Base-by-base conservation (phyloP, 139 green algal genomes). In the Chara braunii region DNA sequence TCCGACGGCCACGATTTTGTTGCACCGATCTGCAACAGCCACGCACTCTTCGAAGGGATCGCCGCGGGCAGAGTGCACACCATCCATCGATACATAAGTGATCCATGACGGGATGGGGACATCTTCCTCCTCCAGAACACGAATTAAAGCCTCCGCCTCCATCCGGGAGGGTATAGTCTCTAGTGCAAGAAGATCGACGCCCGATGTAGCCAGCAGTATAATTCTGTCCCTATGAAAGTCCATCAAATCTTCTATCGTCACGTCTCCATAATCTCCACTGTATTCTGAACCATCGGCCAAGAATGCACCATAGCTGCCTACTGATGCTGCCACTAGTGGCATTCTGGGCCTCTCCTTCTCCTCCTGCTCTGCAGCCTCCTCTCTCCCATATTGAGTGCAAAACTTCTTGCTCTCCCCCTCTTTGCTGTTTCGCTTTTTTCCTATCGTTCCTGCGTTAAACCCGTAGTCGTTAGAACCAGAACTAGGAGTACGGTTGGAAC, bases 201-300 rank as follows among this genome's bases (percentile, higher is more conserved):
- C 60, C 2, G 69, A 29, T n/a, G 28, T 23, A 18, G 31, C 44
- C 29, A 78, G 34, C 8, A 32, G 57, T 30, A 28, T 40, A 28
- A 14, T 14, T n/a, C 60, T 30, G 6, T 57, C 60, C 26, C 60
- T 18, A 31, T 78, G 69, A 50, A 72, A 78, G 18, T 56, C 69
- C 45, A 73, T 52, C 12, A 78, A 45, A 11, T 28, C 37, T 2
- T 73, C 69, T 51, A 45, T 29, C 6, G 60, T 67, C 32, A 78
- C 24, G 18, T 14, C 40, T 0, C 67, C 67, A 33, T 72, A 75
- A 28, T 72, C 59, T 24, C 58, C 67, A 34, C 64, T 57, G 34
- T 78, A 78, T 11, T 78, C 69, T 4, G 60, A 66, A 5, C 69
- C 69, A 24, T 78, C 60, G 9, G 69, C 60, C 14, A 78, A 56